Base-by-base conservation (phyloP, 106 monocot genomes). In the Cymbidium sinense region DNA sequence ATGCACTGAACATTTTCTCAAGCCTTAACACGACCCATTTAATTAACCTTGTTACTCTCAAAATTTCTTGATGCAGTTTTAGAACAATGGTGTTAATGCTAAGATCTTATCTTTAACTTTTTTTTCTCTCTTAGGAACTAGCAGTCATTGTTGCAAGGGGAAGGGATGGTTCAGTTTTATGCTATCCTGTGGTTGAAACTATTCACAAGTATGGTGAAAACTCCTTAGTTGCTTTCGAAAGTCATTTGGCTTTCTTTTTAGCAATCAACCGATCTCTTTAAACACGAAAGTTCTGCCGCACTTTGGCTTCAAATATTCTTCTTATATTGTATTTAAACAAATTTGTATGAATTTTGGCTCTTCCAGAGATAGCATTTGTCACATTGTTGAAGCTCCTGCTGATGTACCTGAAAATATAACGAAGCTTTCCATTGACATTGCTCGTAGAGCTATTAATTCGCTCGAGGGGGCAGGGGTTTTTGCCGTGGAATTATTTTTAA, bases 371-470 rank as follows among this genome's bases (percentile, higher is more conserved):
- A 98, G 88, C 75, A 98, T 98, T 25, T 98, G 98, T 43, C 98
- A 94, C 77, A 87, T 98, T 74, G 98, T 98, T 76, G 92, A 98
- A 87, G 86, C 98, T 77, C 98, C 98, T 62, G 98, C 98, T 69
- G 73, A 88, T 81, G 83, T 98, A 43, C 61, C 90, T 79, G 86
- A 87, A 64, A 87, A 83, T 77, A 83, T 87, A 81, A 94, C 83
- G 70, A 87, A 83, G 20, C 78, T 79, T 79, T 36, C 94, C 25
- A 35, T 88, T 82, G 82, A 89, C 75, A 62, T 98, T 79, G 98
- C 98, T 77, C 77, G 81, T 77, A 92, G 85, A 76, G 90, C 98
- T 81, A 73, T 98, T 78, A 36, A 75, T 64, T 98, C 94, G 36
- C 85, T 98, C 28, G 88, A 92, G 30, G 98, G 98, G 11, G 94